Percentiles rank a stretch among this genome's conserved stretches.
phyloP scores from a whole-genome alignment of 2,329 filamentous ascomycete genomes.

The Dothiorella sarmentorum region DNA sequence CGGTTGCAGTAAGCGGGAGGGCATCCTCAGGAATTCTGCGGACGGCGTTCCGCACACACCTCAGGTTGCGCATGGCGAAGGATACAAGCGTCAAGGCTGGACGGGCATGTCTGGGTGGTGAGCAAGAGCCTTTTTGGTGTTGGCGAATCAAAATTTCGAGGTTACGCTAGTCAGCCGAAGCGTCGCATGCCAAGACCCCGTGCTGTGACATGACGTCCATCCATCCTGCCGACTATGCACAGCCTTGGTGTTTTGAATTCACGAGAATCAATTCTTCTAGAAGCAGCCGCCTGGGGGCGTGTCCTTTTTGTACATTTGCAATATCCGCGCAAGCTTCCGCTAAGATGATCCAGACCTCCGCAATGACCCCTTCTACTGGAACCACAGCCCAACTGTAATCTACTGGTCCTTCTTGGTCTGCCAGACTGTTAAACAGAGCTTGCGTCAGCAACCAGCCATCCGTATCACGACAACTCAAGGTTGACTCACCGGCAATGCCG shows the following conservation, averaged over 20 bases:
- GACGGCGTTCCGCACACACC: conserved; percentile 68
- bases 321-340: neutral
- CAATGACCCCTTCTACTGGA: neutral
- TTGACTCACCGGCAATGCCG: conserved; percentile 59
- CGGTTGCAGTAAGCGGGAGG: conserved; percentile 67
- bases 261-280: conserved; percentile 16
- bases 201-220: neutral
- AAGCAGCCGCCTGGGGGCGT: neutral
- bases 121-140: neutral
- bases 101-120: conserved; percentile 18
- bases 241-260: neutral
- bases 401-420: conserved; percentile 61
- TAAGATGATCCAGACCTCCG: conserved; percentile 4
- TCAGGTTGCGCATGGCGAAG: conserved; percentile 78
- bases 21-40: conserved; percentile 55
- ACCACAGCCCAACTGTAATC: neutral
- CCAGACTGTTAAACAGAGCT: conserved; percentile 52
- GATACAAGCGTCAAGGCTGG: conserved; percentile 18
- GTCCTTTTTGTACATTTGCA: conserved; percentile 13
- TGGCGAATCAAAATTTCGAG: conserved; percentile 20
- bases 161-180: conserved; percentile 19
- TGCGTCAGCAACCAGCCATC: neutral
- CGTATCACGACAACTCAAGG: neutral
- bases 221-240: neutral
- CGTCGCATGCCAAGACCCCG: conserved; percentile 13